Conservation (phyloP, 2,329 filamentous ascomycete genomes). For the Diaporthe destruens region DNA sequence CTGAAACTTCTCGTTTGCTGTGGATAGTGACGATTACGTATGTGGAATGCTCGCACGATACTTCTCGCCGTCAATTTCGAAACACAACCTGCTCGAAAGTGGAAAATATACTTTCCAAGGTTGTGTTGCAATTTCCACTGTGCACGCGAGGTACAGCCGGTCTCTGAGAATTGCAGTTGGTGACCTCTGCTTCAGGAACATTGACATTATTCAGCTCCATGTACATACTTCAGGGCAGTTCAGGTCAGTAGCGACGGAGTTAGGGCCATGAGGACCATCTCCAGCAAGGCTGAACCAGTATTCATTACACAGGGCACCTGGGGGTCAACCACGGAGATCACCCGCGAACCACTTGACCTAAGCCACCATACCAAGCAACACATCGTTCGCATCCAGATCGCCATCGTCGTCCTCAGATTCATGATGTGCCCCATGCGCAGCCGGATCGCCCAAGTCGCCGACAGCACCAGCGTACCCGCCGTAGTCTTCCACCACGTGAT, state of each 20-base stretch:
- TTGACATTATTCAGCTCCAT: not conserved
- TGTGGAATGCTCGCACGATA: not conserved
- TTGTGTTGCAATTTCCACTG: not conserved
- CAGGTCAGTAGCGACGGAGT: no score
- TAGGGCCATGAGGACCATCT: not conserved
- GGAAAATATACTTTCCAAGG: not conserved
- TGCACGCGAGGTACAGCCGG: not conserved
- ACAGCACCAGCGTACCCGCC: not conserved
- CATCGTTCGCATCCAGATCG: not conserved
- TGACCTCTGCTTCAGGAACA: not conserved
- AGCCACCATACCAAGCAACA: not conserved
- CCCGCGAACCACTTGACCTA: not conserved
- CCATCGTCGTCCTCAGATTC: not conserved
- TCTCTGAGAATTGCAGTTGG: no score
- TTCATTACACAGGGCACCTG: not conserved
- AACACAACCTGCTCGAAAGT: not conserved
- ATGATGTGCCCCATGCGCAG: no score
- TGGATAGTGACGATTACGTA: not conserved
- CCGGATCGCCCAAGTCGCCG: not conserved
- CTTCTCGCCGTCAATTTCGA: not conserved
- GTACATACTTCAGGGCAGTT: no score
- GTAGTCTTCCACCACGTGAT: not conserved
- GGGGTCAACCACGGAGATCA: no score
- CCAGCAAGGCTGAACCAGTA: not conserved
- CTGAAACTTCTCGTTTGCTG: not conserved